A percentile compares a stretch with the other conserved stretches of the same genome.
Conservation (phyloP, 2,329 filamentous ascomycete species). For the Delphinella strobiligena region DNA sequence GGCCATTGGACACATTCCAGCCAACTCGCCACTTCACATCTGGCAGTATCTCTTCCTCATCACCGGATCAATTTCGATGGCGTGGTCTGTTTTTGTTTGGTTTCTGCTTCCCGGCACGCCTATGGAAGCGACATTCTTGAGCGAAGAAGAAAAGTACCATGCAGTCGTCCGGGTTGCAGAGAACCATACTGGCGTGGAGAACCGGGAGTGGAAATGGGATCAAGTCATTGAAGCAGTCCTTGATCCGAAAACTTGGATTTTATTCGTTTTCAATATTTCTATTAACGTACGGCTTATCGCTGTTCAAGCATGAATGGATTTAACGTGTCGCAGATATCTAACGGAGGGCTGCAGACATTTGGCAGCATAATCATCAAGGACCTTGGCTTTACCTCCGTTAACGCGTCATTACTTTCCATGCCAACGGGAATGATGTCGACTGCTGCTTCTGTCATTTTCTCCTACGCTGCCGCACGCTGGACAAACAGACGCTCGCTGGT, state of each 20-base stretch:
- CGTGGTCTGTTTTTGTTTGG: not conserved
- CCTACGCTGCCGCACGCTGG: slow-evolving; percentile 41
- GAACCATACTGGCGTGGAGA: slow-evolving; percentile 31
- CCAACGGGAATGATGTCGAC: slow-evolving; percentile 50
- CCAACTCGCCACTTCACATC: not conserved
- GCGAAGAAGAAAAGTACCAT: slow-evolving; percentile 43
- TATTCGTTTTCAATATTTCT: slow-evolving; percentile 32
- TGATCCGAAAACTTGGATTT: slow-evolving; percentile 50
- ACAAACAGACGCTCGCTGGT: slow-evolving; percentile 44
- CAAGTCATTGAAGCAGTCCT: slow-evolving; percentile 42
- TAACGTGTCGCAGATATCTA: slow-evolving; percentile 27
- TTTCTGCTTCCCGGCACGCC: slow-evolving; percentile 54
- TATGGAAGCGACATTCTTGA: slow-evolving; percentile 46
- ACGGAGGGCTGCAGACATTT: slow-evolving; percentile 47
- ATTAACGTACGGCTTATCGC: slow-evolving; percentile 30
- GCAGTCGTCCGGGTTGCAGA: slow-evolving; percentile 42
- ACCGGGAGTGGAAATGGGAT: slow-evolving; percentile 38
- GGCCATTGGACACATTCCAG: not conserved
- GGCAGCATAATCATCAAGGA: slow-evolving; percentile 46
- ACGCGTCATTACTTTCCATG: slow-evolving; percentile 49
- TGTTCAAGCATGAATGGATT: not conserved
- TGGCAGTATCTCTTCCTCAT: not conserved
- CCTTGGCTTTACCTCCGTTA: slow-evolving; percentile 45
- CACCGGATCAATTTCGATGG: not conserved
- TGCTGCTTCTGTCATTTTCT: slow-evolving; percentile 46